Percentiles rank a stretch among this genome's conserved stretches.
phyloP scores from a whole-genome alignment of 352 stramenopile genomes.

The Thalassiosira livingstoniorum region DNA sequence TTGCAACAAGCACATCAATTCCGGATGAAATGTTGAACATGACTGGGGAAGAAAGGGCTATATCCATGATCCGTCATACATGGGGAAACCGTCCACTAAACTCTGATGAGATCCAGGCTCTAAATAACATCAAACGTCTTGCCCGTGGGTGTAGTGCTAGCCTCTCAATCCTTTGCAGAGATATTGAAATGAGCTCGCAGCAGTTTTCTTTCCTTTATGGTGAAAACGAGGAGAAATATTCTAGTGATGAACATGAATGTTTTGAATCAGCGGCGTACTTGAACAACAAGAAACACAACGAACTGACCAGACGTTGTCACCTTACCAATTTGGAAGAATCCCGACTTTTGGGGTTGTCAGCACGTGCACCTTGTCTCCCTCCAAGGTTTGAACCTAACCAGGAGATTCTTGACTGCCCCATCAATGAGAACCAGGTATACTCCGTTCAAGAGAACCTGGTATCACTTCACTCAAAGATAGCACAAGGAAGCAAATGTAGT shows the following conservation, averaged over 20 bases:
- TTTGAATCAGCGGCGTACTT: constrained; percentile 49
- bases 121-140: constrained; percentile 58
- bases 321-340: constrained; percentile 47
- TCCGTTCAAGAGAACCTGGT: constrained; percentile 26
- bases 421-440: constrained; percentile 21
- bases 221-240: not conserved
- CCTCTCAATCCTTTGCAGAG: constrained; percentile 48
- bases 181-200: constrained; percentile 42
- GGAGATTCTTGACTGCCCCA: constrained; percentile 8
- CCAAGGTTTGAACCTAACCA: constrained; percentile 32
- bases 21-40: constrained; percentile 50
- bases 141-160: constrained; percentile 36
- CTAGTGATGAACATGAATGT: constrained; percentile 1
- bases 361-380: constrained; percentile 25
- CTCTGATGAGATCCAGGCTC: not conserved
- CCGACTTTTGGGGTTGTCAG: constrained; percentile 27
- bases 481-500: not conserved
- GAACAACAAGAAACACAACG: constrained; percentile 44
- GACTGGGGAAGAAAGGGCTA: constrained; percentile 55
- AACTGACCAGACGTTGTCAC: constrained; percentile 33
- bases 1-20: constrained; percentile 45
- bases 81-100: constrained; percentile 20
- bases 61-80: constrained; percentile 45
- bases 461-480: constrained; percentile 15
- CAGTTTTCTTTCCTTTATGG: constrained; percentile 51